A percentile compares a stretch with the other conserved stretches of the same genome.
Conservation (phyloP, 2,329 filamentous ascomycete genomes). For the Gnomoniopsis smithogilvyi region DNA sequence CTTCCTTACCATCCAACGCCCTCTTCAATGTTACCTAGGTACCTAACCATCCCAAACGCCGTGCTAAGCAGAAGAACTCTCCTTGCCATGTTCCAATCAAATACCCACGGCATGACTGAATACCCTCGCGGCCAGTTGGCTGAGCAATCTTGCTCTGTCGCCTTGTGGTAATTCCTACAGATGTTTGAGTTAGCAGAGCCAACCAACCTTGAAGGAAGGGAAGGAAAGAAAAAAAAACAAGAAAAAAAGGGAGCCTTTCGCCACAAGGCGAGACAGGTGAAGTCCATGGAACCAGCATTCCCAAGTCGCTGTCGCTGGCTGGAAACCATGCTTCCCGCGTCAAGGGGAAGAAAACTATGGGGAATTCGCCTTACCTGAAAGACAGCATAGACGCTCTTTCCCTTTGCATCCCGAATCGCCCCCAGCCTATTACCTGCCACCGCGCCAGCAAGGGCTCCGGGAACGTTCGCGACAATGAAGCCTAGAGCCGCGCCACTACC, state of each 20-base stretch:
- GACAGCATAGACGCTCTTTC: constrained; percentile 92
- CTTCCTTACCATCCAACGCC: not conserved
- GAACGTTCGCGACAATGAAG: constrained; percentile 92
- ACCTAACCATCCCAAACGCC: constrained; percentile 8
- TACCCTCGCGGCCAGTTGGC: constrained; percentile 80
- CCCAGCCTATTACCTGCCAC: constrained; percentile 93
- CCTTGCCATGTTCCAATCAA: constrained; percentile 22
- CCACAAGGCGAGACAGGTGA: no score
- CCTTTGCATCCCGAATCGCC: constrained; percentile 81
- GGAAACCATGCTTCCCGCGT: not conserved
- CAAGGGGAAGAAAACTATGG: not conserved
- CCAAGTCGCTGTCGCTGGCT: not conserved
- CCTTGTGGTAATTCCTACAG: constrained; percentile 72
- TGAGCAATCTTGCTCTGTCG: constrained; percentile 77
- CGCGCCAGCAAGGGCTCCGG: constrained; percentile 82
- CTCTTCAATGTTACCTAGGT: not conserved
- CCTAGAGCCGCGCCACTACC: constrained; percentile 85
- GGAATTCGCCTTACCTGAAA: constrained; percentile 58
- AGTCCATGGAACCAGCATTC: no score
- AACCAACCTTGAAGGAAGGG: no score
- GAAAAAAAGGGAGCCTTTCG: no score
- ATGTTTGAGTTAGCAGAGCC: constrained; percentile 8
- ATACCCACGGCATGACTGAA: constrained; percentile 74
- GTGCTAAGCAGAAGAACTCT: not conserved
- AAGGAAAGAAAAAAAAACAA: no score